phyloP scores from a whole-genome alignment of 2,329 filamentous ascomycete genomes.

The Neurospora sp. region DNA sequence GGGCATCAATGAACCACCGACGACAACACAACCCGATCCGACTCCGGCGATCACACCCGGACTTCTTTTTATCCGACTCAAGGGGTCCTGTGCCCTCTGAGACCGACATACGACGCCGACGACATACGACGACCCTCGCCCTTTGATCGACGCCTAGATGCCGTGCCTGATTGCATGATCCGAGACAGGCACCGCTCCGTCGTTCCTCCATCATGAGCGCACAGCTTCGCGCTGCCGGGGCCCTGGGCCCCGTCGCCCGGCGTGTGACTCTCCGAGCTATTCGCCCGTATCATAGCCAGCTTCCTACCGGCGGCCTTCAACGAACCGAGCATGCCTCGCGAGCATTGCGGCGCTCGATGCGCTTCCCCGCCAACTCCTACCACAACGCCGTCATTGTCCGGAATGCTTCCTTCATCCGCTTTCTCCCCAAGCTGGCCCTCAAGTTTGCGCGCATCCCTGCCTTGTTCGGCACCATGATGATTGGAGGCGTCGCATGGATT shows the following conservation, averaged over 20 bases:
- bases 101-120: not conserved
- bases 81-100: not conserved
- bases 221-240: slow-evolving; percentile 66
- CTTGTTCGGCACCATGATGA: slow-evolving; percentile 79
- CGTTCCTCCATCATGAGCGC: slow-evolving; percentile 48
- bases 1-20: not conserved
- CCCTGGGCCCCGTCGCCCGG: slow-evolving; percentile 52
- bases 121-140: not conserved
- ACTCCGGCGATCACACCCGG: not conserved
- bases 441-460: slow-evolving; percentile 85
- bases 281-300: slow-evolving; percentile 53
- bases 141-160: not conserved
- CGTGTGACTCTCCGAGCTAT: slow-evolving; percentile 44
- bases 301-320: slow-evolving; percentile 60
- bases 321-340: slow-evolving; percentile 55
- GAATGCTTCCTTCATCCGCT: slow-evolving; percentile 54
- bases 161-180: slow-evolving; percentile 7
- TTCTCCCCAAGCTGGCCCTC: slow-evolving; percentile 77
- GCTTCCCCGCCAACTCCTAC: slow-evolving; percentile 74
- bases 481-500: slow-evolving; percentile 82
- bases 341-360: slow-evolving; percentile 53
- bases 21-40: not conserved
- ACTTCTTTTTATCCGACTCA: not conserved
- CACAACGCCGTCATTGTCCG: slow-evolving; percentile 64
- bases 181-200: not conserved